Evolutionary conservation across 2,329 filamentous ascomycete genomes (phyloP), one percentile per base, ranked within the genome.

Genomic region (Emmonsia crescens): DNA sequence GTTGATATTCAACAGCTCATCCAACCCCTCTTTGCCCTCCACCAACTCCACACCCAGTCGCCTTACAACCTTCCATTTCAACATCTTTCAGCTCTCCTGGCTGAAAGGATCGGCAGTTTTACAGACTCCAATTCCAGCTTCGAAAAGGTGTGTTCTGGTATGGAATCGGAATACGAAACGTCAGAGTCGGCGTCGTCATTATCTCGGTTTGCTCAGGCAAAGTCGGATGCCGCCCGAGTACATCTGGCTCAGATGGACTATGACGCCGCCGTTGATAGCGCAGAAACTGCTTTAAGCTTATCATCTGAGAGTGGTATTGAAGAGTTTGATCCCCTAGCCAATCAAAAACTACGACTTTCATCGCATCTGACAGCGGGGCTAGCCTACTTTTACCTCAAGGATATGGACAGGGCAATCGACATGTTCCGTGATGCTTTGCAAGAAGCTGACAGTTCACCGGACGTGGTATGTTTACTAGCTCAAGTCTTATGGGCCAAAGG

Each of bases 401-500:
- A 86, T 29, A 82, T 88, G 66, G 82, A 86, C 48, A 82, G 85
- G 58, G 88, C 91, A 0, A 85, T 96, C 31, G 79, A 82, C 12
- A 91, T 88, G 76, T 96, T 99, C 74, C 85, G 90, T 65, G 80
- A 85, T 2, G 91, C 91, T 0, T 79, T 97, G 8, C 81, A 86
- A 61, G 91, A 96, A 71, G 91, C 89, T 0, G 78, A 83, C 36
- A 83, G 83, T 44, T 86, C 91, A 64, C 88, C 92, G 0, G 91
- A 96, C 70, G 88, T 93, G 0, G 86, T 91, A 0, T 96, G 92
- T 69, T 80, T 96, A 14, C 80, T 97, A 14, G 89, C 92, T 0
- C 91, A 97, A 74, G 89, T 97, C 0, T 81, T 97, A 0, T 99
- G 94, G 93, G 92, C 92, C 0, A 91, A 90, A 66, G 91, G 89